These are phyloP conservation scores for Boehmeria nivea DNA, from an alignment of 306 rosid genomes.

Conservation along the genomic window DNA sequence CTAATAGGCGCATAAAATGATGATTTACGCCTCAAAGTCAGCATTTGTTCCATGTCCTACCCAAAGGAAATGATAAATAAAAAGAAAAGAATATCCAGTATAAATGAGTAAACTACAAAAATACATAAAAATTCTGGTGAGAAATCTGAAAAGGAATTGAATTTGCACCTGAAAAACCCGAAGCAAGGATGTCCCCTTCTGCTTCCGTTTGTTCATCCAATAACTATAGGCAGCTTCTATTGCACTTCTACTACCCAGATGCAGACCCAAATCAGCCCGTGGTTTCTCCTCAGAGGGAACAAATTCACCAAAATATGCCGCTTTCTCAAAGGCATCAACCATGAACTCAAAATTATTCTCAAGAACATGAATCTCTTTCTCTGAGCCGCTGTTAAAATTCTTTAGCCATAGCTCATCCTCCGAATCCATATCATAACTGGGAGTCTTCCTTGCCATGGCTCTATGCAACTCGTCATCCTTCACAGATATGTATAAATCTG, in stretches of 20 bases:
- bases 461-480: constrained; percentile 56
- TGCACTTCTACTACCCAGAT: constrained; percentile 35
- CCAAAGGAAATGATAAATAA: too few relatives aligned
- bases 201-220: constrained; percentile 72
- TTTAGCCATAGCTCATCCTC: constrained; percentile 75
- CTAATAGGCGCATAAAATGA: too few relatives aligned
- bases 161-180: constrained; percentile 70
- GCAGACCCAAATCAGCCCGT: constrained; percentile 35
- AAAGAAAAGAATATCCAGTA: not conserved
- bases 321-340: constrained; percentile 69
- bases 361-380: constrained; percentile 29
- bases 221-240: constrained; percentile 48
- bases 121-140: not conserved
- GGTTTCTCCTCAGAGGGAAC: constrained; percentile 41
- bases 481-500: constrained; percentile 46
- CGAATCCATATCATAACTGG: constrained; percentile 76
- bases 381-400: constrained; percentile 34
- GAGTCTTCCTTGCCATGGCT: constrained; percentile 43
- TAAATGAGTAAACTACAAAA: constrained; percentile 4
- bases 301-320: constrained; percentile 33
- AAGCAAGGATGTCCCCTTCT: constrained; percentile 33
- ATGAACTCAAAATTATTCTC: constrained; percentile 60
- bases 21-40: too few relatives aligned
- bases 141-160: constrained; percentile 17
- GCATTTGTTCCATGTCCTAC: too few relatives aligned